Evolutionary conservation across 768 basidiomycete genomes (phyloP), one percentile per base, ranked within the genome.

Genomic region (Lactarius hengduanensis): DNA sequence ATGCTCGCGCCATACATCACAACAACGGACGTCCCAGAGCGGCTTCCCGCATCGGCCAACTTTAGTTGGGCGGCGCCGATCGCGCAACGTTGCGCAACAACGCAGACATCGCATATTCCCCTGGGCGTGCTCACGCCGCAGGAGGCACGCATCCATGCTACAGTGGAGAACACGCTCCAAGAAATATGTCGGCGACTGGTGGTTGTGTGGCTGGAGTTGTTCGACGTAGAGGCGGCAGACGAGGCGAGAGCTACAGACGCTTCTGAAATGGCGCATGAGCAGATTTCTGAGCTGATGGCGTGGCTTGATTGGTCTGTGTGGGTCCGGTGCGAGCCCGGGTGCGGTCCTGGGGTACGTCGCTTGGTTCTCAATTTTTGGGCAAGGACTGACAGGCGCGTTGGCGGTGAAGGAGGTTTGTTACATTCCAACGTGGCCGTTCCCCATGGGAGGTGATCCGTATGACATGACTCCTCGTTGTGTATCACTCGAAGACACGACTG

Each of bases 1-100:
- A 65, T 65, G 72, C 59, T 78, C n/a, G 71, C 62, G 1, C 78
- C 77, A 26, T 79, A 77, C 26, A 64, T 76, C 30, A 61, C 75
- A 4, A 38, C 62, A 6, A 55, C 68, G 0, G 71, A 71, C 13
- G 26, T 64, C 15, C 69, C 70, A 18, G 22, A 56, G 15, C 50
- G 11, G n/a, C 32, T 41, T 4, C 53, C 59, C 0, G 34, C 60
- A 26, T 54, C 59, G 7, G 59, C 56, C 26, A 56, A 71, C 18
- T 22, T 16, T 20, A 54, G 54, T 26, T 71, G 71, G 71, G 64
- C 58, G 1, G 70, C 60, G 16, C 67, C 70, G 11, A 59, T 71
- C 15, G 70, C 64, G 20, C 59, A 28, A 22, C 67, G 62, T 38
- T 71, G 71, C 16, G 55, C 70, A 11, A 65, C 66, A 18, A 66